Evolutionary conservation across 164 flowering plant species (phyloP).

Genomic region (Piper longum): DNA sequence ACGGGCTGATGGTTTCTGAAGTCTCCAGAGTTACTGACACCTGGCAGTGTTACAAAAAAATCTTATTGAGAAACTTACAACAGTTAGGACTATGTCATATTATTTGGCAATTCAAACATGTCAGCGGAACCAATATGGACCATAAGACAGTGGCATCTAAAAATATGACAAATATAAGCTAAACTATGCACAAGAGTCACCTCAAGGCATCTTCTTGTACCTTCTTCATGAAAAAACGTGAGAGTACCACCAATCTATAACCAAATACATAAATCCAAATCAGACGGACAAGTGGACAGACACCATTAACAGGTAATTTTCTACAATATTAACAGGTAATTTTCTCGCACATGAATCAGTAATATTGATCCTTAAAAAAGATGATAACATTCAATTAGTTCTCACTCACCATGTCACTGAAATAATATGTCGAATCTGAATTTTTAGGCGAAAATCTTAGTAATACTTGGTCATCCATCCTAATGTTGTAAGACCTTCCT

Average conservation of each 20-base stretch:
- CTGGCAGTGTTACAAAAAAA: constrained; percentile 20
- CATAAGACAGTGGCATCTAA: constrained; percentile 1
- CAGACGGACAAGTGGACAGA: neutral
- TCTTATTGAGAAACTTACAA: no score
- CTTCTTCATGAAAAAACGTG: constrained; percentile 85
- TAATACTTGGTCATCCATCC: constrained; percentile 88
- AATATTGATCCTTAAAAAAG: no score
- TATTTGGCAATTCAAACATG: neutral
- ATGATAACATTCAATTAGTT: no score
- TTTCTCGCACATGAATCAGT: neutral
- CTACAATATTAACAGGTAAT: neutral
- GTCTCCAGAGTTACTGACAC: constrained; percentile 78
- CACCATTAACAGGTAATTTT: neutral
- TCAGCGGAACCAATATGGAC: neutral
- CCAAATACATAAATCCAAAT: constrained; percentile 4
- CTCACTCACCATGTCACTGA: constrained; percentile 65
- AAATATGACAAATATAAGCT: neutral
- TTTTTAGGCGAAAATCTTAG: constrained; percentile 91
- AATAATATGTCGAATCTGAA: constrained; percentile 84
- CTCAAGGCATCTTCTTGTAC: constrained; percentile 92
- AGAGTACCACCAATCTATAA: constrained; percentile 95
- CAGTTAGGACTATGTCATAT: neutral
- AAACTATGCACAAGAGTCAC: constrained; percentile 19
- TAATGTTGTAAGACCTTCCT: constrained; percentile 92
- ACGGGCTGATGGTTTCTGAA: constrained; percentile 63